Base-by-base conservation (phyloP, 2,329 filamentous ascomycete species). In the Coniella vitis region DNA sequence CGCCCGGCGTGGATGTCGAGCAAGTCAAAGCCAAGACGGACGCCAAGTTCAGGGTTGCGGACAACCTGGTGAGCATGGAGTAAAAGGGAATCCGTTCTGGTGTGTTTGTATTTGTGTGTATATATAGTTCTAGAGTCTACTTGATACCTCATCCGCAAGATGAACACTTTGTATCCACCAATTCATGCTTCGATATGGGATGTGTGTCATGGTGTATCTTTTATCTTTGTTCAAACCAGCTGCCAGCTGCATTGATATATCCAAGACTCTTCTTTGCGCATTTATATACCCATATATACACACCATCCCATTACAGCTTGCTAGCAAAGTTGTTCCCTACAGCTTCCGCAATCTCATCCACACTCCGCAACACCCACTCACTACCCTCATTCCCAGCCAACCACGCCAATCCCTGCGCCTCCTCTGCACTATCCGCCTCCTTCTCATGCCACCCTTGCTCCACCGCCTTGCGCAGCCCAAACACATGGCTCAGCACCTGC, bases 401-500 rank as follows among this genome's bases (percentile, higher is more conserved):
- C 65, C 70, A 72, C 52, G 68, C 64, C 29, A 69, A 62, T 2
- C 59, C 67, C 51, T 64, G 63, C 37, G 64, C 60, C 20, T 56
- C 58, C 13, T 51, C 58, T 22, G 47, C 55, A 3, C 43, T 48
- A 31, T 66, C 66, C 9, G 54, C 56, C 55, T 57, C 58, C n/a
- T 34, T 20, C 32, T 31, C 31, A 10, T 55, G 46, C 2, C 37
- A 7, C 3, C 47, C 47, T 51, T 53, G 47, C 55, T 86, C 80
- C 45, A 85, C 73, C 1, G 81, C 86, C 70, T 93, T 93, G 51
- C 85, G 68, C 65, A 94, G 62, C 0, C 88, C 88, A 68, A 90
- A 91, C 0, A 93, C 74, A 65, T 94, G 88, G 56, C 83, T 88
- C 16, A 86, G 68, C 12, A 94, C 86, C 71, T 93, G 88, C 1